These are phyloP conservation scores for Chlamydomonas sphaeroides DNA, from an alignment of 139 green algal species.

Conservation along the genomic window DNA sequence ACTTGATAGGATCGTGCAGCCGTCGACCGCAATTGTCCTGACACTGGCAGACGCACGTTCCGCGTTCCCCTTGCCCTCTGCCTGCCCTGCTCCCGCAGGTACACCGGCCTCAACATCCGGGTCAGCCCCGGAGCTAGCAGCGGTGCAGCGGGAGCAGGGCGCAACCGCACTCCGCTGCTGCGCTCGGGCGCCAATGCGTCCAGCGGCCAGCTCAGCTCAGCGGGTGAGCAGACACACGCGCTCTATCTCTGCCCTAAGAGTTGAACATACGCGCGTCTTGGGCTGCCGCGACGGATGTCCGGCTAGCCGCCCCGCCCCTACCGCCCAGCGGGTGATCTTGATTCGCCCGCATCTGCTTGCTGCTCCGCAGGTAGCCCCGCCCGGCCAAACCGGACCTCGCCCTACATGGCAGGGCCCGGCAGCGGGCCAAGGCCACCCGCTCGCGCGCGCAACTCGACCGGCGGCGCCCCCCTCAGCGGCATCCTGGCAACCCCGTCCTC, in stretches of 20 bases:
- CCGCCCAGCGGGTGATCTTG: too few relatives aligned
- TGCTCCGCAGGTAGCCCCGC: conserved; percentile 8
- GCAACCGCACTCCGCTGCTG: background rate
- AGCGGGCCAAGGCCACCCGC: background rate
- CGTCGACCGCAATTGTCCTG: too few relatives aligned
- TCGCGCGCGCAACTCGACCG: background rate
- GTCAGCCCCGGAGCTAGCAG: conserved; percentile 7
- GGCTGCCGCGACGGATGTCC: too few relatives aligned
- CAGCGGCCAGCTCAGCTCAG: too few relatives aligned
- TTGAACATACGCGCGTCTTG: too few relatives aligned
- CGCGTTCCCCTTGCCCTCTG: too few relatives aligned
- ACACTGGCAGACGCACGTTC: too few relatives aligned
- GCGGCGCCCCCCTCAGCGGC: background rate
- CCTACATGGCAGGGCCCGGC: conserved; percentile 4
- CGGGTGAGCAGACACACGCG: background rate
- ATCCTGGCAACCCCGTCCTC: background rate
- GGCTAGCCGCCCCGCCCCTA: too few relatives aligned
- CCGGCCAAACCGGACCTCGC: background rate
- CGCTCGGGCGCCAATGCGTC: background rate
- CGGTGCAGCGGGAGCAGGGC: background rate
- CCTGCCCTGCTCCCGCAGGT: too few relatives aligned
- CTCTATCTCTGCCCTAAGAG: background rate
- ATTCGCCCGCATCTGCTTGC: too few relatives aligned
- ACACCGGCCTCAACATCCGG: conserved; percentile 42
- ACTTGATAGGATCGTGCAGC: too few relatives aligned